A percentile compares a stretch with the other conserved stretches of the same genome.
Conservation (phyloP, 345 rosid species). For the Dipteronia sinensis region DNA sequence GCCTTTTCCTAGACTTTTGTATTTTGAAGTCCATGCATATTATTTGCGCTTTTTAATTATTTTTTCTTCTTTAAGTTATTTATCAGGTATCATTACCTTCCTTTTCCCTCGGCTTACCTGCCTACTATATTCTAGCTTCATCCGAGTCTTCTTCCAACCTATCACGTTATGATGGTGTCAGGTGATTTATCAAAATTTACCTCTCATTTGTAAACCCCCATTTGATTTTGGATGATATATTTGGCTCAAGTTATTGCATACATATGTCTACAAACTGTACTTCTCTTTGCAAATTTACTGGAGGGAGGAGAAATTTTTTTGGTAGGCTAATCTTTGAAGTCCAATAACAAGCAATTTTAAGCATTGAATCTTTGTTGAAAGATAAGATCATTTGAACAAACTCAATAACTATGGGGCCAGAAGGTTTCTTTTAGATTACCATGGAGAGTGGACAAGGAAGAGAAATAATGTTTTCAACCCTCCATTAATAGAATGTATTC, state of each 20-base stretch:
- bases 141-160: slow-evolving; percentile 90
- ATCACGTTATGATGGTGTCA: slow-evolving; percentile 89
- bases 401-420: neutral
- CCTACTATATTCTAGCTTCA: slow-evolving; percentile 86
- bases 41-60: neutral
- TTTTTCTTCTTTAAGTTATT: neutral
- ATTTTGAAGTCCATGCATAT: neutral
- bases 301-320: neutral
- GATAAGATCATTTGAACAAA: neutral
- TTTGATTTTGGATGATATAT: neutral
- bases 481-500: neutral
- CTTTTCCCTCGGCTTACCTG: slow-evolving; percentile 87
- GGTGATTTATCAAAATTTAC: slow-evolving; percentile 41
- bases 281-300: neutral
- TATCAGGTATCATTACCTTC: slow-evolving; percentile 81
- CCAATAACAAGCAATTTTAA: neutral
- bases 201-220: neutral
- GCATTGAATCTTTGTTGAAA: neutral
- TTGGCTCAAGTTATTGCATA: neutral
- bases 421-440: neutral
- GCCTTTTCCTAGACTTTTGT: slow-evolving; percentile 2
- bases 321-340: neutral
- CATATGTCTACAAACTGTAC: neutral
- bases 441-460: slow-evolving; percentile 1
- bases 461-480: slow-evolving; percentile 1